Base-by-base conservation (phyloP, 805 yeast species). In the Spathaspora arborariae region DNA sequence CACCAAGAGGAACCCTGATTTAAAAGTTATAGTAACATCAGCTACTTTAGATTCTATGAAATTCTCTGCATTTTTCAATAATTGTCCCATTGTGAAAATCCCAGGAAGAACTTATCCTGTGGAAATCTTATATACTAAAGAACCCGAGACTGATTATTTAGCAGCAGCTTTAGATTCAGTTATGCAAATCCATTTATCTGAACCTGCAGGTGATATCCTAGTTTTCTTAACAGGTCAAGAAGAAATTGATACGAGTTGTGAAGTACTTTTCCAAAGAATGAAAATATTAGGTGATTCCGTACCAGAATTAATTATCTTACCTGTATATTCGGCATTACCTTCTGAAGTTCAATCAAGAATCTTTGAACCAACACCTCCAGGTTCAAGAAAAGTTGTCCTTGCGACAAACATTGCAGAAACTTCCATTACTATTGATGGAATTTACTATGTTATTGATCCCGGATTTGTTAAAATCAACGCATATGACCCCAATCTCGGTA, bases 371-470 rank as follows among this genome's bases (percentile, higher is more conserved):
- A 84, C 97, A 0, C 96, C 96, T 0, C 64, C 68, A 15, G 88
- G 88, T 1, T 78, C 88, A 33, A 69, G 99, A 45, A 94, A 94
- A 61, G 96, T 91, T 3, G 88, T 94, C 7, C 71, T 94, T 46
- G 98, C 99, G 0, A 94, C 99, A 1, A 92, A 92, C 57, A 94
- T 92, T 55, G 99, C 98, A 0, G 99, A 92, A 65, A 94, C 99
- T 0, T 92, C 98, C 7, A 81, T 94, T 56, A 94, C 99, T 2
- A 91, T 94, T 50, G 97, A 92, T 63, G 97, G 97, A 10, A 85
- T 94, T 30, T 84, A 76, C 52, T 94, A 82, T 59, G 99, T 94
- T 26, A 80, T 94, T 20, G 99, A 94, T 59, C 95, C 97, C 0
- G 99, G 99, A 0, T 90, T 86, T 64, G 92, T 91, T 13, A 94